Evolutionary conservation across 768 basidiomycete genomes (phyloP), one percentile per base, ranked within the genome.

Genomic region (Xerocomellus amylosporus): DNA sequence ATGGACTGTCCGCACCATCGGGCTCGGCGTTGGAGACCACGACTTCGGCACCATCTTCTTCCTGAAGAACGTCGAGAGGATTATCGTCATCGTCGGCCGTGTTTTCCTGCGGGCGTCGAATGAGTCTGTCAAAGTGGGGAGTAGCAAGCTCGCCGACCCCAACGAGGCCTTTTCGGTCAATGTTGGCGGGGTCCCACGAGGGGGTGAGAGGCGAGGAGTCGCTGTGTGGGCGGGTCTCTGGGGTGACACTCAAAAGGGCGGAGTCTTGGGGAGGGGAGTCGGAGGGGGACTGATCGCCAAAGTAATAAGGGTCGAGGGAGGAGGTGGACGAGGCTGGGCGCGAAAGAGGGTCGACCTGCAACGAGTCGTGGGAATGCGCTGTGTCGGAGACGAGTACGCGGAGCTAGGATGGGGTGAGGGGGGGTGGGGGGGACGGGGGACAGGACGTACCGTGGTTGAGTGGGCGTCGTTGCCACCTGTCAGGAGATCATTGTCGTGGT

Each of bases 141-240:
- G 97, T 99, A 19, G 93, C 77, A 31, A 98, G 82, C 73, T 99
- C 97, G 36, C 97, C 97, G 6, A 98, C 90, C 24, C 97, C 97
- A 49, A 98, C 84, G 38, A 98, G 83, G 36, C 85, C 88, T 17
- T 84, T 80, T 54, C 97, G 80, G 74, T 98, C 94, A 56, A 93
- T 93, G 60, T 75, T 69, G 20, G 89, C 83, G 20, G 89, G 87
- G 73, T 93, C 86, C 55, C 82, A 80, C 33, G 80, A 85, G 9
- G 91, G 91, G 0, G 90, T 70, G n/a, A 83, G 73, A 2, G 91
- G 91, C 0, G 88, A 38, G 20, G 83, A 85, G 58, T 86, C 82
- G 46, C 69, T 69, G 38, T 71, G 59, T 30, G 69, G 66, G 40
- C 74, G 75, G 43, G 79, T 80, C 60, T 89, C 88, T 33, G 88